Percentiles rank a stretch among this genome's conserved stretches.
Conservation (phyloP, 108 stramenopile genomes). For the Conticribra weissflogii region DNA sequence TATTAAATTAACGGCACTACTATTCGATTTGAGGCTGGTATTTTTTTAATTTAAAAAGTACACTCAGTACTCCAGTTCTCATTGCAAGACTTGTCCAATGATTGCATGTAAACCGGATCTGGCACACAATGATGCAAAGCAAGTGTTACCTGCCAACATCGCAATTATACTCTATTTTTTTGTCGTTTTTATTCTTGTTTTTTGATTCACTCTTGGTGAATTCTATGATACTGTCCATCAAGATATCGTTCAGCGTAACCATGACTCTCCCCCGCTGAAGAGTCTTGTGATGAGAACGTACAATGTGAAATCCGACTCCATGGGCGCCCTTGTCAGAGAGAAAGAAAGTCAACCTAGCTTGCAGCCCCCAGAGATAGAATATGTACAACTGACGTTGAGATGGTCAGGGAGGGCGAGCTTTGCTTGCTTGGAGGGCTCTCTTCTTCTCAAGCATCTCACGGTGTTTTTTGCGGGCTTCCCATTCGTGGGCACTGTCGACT, state of each 20-base stretch:
- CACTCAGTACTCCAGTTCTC: not conserved
- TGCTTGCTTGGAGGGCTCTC: constrained; percentile 1
- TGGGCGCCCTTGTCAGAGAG: no score
- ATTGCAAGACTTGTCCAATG: not conserved
- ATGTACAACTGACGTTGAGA: not conserved
- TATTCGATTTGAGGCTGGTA: no score
- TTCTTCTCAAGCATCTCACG: constrained; percentile 64
- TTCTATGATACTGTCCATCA: not conserved
- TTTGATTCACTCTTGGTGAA: not conserved
- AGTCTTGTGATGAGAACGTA: not conserved
- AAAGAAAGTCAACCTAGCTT: no score
- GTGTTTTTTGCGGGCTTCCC: constrained; percentile 77
- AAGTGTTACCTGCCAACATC: not conserved
- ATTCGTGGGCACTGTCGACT: constrained; percentile 81
- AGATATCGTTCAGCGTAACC: not conserved
- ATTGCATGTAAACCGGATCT: not conserved
- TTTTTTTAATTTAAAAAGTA: not conserved
- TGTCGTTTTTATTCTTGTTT: not conserved
- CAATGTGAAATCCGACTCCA: no score
- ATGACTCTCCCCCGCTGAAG: not conserved
- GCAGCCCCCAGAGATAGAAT: not conserved
- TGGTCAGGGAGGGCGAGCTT: not conserved
- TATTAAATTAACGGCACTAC: no score
- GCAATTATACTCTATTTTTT: not conserved
- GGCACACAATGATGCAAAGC: not conserved